Evolutionary conservation across 345 rosid species (phyloP), one percentile per base, ranked within the genome.

Genomic region (Zanthoxylum bungeanum): DNA sequence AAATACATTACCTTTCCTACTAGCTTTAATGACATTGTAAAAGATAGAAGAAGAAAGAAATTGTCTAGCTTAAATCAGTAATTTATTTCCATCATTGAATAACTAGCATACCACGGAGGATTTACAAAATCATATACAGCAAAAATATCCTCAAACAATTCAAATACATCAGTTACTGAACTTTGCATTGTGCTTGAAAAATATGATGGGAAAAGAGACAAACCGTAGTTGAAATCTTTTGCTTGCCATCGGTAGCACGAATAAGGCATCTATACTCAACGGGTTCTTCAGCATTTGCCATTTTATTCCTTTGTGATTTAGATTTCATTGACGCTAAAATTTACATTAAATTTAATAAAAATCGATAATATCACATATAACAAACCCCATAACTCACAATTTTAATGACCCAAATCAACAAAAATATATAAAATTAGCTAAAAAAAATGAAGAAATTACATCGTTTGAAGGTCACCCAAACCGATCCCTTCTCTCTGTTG

Each of bases 381-480:
- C 14, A 22, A 51, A 30, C 22, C 53, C 12, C 64, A 61, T 17
- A 28, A 52, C 53, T 49, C 55, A 69, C 10, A 22, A 60, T 53
- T 9, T 19, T 44, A 24, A 75, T 9, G 12, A 66, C 19, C n/a
- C 40, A 27, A 27, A 68, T 14, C 46, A 21, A 34, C 2, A 25
- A 37, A 42, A 28, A 19, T 14, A 63, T 59, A 66, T 21, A n/a
- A n/a, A n/a, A n/a, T n/a, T n/a, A n/a, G n/a, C n/a, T n/a, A n/a
- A 28, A 34, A 30, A n/a, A 31, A 2, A 11, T 2, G 31, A 24
- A 36, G 27, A 25, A 44, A 76, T 76, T 84, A 94, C 98, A 94
- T 84, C 98, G 76, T 81, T 94, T 94, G 66, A 94, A 83, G 60
- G 97, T 94, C 63, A 94, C 95, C 98, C 98, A 94, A 47, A 94